Percentiles rank a stretch among this genome's conserved stretches.
Conservation (phyloP, 2,329 filamentous ascomycete species). For the Trichoderma semiorbis region DNA sequence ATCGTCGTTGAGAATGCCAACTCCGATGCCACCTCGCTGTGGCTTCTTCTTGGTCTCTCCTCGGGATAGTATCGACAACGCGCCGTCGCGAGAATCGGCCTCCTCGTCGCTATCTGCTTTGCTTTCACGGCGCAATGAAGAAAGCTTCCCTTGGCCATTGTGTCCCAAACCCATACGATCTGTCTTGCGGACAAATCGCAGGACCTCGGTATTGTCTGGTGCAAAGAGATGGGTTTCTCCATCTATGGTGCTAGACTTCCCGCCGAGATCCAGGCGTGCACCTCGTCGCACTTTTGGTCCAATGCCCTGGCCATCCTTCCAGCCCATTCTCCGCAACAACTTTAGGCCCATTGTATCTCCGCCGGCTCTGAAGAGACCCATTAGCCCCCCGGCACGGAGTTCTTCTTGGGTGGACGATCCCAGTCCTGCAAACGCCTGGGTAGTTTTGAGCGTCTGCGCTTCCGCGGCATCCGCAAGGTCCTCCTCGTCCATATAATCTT, state of each 20-base stretch:
- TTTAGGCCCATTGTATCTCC: slow-evolving; percentile 86
- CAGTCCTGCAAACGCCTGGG: slow-evolving; percentile 69
- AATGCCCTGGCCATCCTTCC: slow-evolving; percentile 90
- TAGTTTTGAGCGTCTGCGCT: slow-evolving; percentile 68
- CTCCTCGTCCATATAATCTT: slow-evolving; percentile 98
- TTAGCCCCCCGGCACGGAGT: slow-evolving; percentile 50
- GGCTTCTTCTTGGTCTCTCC: slow-evolving; percentile 51
- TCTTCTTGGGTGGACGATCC: slow-evolving; percentile 61
- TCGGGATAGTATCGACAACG: slow-evolving; percentile 23
- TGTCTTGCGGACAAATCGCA: slow-evolving; percentile 61
- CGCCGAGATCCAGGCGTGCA: slow-evolving; percentile 59
- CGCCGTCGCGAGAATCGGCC: slow-evolving; percentile 21
- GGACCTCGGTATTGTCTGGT: slow-evolving; percentile 72
- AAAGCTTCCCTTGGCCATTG: slow-evolving; percentile 54
- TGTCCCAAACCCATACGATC: slow-evolving; percentile 70
- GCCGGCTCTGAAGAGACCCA: slow-evolving; percentile 67
- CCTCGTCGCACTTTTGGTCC: slow-evolving; percentile 78
- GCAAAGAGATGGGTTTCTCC: slow-evolving; percentile 71
- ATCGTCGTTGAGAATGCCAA: slow-evolving; percentile 86
- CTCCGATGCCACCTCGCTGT: slow-evolving; percentile 68
- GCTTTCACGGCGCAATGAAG: slow-evolving; percentile 35
- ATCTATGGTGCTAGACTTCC: slow-evolving; percentile 35
- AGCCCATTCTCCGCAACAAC: slow-evolving; percentile 87
- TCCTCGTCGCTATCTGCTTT: slow-evolving; percentile 48
- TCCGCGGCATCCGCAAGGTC: slow-evolving; percentile 86